These are phyloP conservation scores for Schoenoplectus triqueter DNA, from an alignment of 202 grass and related monocot species.

Conservation along the genomic window DNA sequence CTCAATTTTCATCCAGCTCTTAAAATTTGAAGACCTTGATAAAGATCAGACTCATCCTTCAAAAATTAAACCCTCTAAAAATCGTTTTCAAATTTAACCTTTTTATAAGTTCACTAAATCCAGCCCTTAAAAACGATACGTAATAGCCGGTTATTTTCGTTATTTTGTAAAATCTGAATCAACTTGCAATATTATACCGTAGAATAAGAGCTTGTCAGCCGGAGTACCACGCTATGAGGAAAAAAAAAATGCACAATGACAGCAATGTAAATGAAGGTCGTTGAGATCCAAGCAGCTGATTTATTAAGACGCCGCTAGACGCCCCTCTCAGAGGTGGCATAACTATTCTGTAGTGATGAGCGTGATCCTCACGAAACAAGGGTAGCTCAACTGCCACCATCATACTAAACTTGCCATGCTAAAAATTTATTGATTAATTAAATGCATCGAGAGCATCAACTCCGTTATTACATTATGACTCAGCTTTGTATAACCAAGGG, in stretches of 20 bases:
- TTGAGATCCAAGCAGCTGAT: neutral
- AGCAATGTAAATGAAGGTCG: neutral
- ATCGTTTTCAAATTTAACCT: too few species aligned
- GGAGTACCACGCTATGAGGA: neutral
- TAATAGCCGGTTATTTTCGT: neutral
- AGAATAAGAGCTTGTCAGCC: neutral
- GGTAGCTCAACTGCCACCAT: neutral
- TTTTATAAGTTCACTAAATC: too few species aligned
- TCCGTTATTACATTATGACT: too few species aligned
- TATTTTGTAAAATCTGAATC: neutral
- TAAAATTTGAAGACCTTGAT: too few species aligned
- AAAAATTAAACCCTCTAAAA: too few species aligned
- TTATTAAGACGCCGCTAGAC: neutral
- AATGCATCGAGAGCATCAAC: neutral
- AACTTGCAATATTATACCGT: neutral
- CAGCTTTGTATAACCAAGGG: too few species aligned
- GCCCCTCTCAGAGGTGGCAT: too few species aligned
- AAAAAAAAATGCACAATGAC: neutral
- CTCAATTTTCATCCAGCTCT: too few species aligned
- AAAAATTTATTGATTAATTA: neutral
- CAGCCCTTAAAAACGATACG: too few species aligned
- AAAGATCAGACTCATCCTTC: too few species aligned
- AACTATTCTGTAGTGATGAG: neutral
- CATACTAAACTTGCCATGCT: neutral
- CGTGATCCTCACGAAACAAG: neutral